Evolutionary conservation across 352 stramenopile genomes (phyloP).

Genomic region (Plasmopara muralis): DNA sequence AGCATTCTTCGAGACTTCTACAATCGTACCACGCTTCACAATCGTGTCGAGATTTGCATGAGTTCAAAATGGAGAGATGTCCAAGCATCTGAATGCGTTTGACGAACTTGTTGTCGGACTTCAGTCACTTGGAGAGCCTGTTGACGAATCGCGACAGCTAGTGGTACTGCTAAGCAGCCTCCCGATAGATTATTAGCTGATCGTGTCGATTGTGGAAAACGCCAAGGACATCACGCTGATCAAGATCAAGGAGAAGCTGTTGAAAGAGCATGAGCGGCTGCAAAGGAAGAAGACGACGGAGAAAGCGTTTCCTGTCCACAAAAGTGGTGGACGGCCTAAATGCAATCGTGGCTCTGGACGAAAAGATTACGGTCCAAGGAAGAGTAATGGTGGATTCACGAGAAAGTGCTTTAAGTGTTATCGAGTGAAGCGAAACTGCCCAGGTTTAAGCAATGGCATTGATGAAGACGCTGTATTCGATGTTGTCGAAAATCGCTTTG

Average conservation of each 20-base stretch:
- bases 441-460: neutral
- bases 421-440: neutral
- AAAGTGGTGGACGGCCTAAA: neutral
- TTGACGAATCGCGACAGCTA: neutral
- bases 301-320: neutral
- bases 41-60: neutral
- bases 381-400: neutral
- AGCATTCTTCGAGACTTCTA: neutral
- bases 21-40: neutral
- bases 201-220: neutral
- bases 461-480: neutral
- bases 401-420: neutral
- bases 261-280: neutral
- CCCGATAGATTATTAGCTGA: neutral
- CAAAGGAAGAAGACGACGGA: neutral
- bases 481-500: neutral
- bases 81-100: neutral
- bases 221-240: neutral
- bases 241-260: neutral
- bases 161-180: neutral
- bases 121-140: neutral
- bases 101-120: neutral
- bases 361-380: neutral
- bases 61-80: neutral
- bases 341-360: constrained; percentile 1